Percentiles rank a stretch among this genome's conserved stretches.
These are phyloP conservation scores for Xylariomycetidae sp. DNA, from an alignment of 2,329 filamentous ascomycete species.

Conservation along the genomic window DNA sequence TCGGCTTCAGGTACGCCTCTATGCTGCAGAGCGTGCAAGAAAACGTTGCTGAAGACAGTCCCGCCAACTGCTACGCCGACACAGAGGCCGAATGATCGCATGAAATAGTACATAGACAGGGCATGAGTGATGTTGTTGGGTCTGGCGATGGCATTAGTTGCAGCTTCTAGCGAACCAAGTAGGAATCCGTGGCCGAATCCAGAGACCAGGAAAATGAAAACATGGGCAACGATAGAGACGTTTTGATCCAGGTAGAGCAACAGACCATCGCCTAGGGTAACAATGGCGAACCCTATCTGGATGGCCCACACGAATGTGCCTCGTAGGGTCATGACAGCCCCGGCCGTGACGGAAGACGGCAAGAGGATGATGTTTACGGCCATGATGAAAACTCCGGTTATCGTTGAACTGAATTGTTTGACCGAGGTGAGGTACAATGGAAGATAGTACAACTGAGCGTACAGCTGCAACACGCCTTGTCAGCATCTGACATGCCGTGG, in stretches of 20 bases:
- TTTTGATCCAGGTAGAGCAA: not conserved
- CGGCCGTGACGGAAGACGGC: constrained; percentile 1
- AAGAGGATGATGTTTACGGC: constrained; percentile 6
- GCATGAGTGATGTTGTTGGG: constrained; percentile 3
- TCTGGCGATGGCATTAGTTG: constrained; percentile 3
- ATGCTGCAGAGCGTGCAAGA: constrained; percentile 5
- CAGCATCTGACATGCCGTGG: not conserved
- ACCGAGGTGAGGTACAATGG: constrained; percentile 9
- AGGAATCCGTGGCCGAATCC: constrained; percentile 6
- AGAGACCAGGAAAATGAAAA: constrained; percentile 3
- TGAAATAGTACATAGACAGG: constrained; percentile 8
- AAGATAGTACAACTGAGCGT: constrained; percentile 7
- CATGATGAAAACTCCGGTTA: constrained; percentile 9
- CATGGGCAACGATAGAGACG: not conserved
- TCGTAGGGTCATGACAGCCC: constrained; percentile 6
- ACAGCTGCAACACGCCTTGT: constrained; percentile 3
- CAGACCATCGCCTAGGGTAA: not conserved
- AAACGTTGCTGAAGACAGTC: constrained; percentile 8
- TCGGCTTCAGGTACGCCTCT: constrained; percentile 2
- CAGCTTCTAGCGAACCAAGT: constrained; percentile 2
- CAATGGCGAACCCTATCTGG: constrained; percentile 3
- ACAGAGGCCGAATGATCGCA: constrained; percentile 8
- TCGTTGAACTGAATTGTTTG: constrained; percentile 3
- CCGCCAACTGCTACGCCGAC: constrained; percentile 8
- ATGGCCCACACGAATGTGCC: constrained; percentile 8